Percentiles rank a stretch among this genome's conserved stretches.
These are phyloP conservation scores for Barnettozyma hawaiiensis DNA, from an alignment of 1,139 yeast genomes.

Conservation along the genomic window DNA sequence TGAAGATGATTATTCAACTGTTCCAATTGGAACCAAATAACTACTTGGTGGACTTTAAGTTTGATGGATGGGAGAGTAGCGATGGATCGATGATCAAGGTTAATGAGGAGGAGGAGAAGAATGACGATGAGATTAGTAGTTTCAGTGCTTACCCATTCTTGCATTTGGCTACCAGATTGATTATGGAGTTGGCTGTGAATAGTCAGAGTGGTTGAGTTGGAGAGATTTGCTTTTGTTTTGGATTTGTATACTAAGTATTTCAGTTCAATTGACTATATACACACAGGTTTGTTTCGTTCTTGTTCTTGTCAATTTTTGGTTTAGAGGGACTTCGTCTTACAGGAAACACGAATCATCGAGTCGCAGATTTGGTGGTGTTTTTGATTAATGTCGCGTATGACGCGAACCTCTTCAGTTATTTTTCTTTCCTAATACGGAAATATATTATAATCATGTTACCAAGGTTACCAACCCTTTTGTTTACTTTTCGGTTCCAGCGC, in stretches of 20 bases:
- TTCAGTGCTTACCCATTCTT: constrained; percentile 93
- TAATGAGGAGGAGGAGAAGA: constrained; percentile 20
- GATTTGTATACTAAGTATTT: background rate
- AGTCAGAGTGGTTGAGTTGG: constrained; percentile 38
- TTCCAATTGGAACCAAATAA: constrained; percentile 95
- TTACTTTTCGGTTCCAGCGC: too few relatives aligned
- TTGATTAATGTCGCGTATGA: too few relatives aligned
- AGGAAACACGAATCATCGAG: too few relatives aligned
- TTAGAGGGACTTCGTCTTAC: too few relatives aligned
- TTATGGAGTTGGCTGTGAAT: constrained; percentile 95
- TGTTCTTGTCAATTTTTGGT: too few relatives aligned
- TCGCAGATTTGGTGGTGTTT: too few relatives aligned
- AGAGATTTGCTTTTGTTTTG: too few relatives aligned
- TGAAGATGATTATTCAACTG: constrained; percentile 96
- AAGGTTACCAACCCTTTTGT: constrained; percentile 1
- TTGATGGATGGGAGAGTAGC: constrained; percentile 86
- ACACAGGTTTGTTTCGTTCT: too few relatives aligned
- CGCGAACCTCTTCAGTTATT: too few relatives aligned
- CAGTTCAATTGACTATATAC: too few relatives aligned
- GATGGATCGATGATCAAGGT: constrained; percentile 24
- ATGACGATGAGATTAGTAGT: constrained; percentile 69
- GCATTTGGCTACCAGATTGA: constrained; percentile 84
- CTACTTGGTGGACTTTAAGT: constrained; percentile 92
- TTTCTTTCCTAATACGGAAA: constrained; percentile 8
- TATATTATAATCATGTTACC: background rate